These are phyloP conservation scores for Alternaria infectoria DNA, from an alignment of 2,329 filamentous ascomycete genomes.

Conservation along the genomic window DNA sequence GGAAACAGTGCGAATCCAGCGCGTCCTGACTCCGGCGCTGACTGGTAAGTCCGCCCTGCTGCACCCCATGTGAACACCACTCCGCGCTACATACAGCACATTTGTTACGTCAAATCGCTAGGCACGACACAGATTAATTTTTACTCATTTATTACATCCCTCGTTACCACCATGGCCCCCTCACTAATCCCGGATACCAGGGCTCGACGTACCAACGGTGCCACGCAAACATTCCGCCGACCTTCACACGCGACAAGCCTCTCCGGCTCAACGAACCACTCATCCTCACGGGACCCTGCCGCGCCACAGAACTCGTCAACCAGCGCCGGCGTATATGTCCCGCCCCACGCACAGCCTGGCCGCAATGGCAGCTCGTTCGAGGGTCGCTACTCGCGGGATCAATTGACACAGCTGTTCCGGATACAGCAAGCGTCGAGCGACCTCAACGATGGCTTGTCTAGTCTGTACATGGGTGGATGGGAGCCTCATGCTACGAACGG, in stretches of 20 bases:
- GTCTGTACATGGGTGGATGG: conserved; percentile 78
- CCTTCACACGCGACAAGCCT: conserved; percentile 65
- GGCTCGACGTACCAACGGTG: conserved; percentile 69
- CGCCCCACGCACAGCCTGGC: conserved; percentile 64
- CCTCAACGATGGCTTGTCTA: conserved; percentile 66
- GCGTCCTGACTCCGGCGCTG: conserved; percentile 52
- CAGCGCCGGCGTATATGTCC: conserved; percentile 62
- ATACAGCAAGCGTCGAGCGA: conserved; percentile 60
- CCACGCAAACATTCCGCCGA: conserved; percentile 71
- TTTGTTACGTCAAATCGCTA: conserved; percentile 18
- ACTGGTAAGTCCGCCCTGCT: conserved; percentile 52
- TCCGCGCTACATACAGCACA: conserved; percentile 5
- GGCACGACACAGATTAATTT: conserved; percentile 12
- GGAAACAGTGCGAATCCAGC: conserved; percentile 51
- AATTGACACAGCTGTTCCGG: conserved; percentile 77
- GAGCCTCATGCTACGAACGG: conserved; percentile 76
- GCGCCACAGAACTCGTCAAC: conserved; percentile 39
- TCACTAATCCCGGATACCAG: conserved; percentile 44
- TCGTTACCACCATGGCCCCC: conserved; percentile 18
- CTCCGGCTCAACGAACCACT: conserved; percentile 49
- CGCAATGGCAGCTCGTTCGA: conserved; percentile 64
- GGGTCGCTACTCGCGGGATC: conserved; percentile 76
- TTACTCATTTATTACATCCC: not conserved
- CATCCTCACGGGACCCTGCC: conserved; percentile 38
- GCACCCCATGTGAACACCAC: conserved; percentile 8